Base-by-base conservation (phyloP, 257 asterid species). In the Schizonepeta tenuifolia region DNA sequence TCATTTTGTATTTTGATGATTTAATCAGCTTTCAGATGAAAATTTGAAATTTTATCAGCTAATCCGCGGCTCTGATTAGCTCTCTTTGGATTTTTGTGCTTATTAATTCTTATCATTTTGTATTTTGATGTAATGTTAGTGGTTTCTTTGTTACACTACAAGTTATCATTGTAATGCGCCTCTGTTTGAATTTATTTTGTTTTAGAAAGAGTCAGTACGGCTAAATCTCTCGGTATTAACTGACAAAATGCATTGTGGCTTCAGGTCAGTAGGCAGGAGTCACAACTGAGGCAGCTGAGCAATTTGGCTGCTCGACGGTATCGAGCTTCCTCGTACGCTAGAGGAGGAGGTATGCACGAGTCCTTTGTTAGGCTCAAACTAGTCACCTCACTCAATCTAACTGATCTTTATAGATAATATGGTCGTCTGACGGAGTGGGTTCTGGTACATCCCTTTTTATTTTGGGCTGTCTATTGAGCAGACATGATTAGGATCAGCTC, bases 211-310 rank as follows among this genome's bases (percentile, higher is more conserved):
- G 59, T 77, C 21, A 7, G 7, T 59, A 26, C 53, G 40, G 14
- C 38, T 70, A 47, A 47, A 62, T 50, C 54, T 8, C 28, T 21
- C 53, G 54, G 26, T 14, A 18, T 57, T 50, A 44, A 33, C 60
- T 65, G 65, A 21, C 40, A 9, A 10, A 14, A 17, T 49, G 57
- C 41, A 4, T 67, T 82, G 28, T 35, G 65, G 55, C 70, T 59
- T 50, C 82, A 93, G 98, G 92, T 85, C 67, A 79, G 81, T 73
- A 75, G 83, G 47, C 91, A 83, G 66, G 91, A 90, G 70, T 77
- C 77, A 3, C 96, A 83, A 54, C 57, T 86, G 87, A 83, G 87
- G 87, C 90, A 83, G 72, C 77, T 91, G 31, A 74, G 94, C 80
- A 70, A 69, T 77, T 72, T 82, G 67, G 71, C 86, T 75, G 69